Conservation (phyloP, 1,284 basidiomycete genomes). For the Puccinia hordei region DNA sequence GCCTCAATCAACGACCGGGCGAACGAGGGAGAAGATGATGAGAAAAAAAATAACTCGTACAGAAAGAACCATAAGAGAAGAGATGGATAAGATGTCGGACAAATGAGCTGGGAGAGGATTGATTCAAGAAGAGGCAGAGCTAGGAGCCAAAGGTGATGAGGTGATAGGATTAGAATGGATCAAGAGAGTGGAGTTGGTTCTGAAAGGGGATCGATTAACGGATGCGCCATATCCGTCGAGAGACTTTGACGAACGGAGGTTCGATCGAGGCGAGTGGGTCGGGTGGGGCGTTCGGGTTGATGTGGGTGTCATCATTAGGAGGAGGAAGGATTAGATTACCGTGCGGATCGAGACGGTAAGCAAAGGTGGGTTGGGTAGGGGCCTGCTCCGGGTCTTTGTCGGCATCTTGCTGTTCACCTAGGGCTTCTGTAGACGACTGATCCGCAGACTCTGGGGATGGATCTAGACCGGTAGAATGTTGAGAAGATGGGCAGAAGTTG, state of each 20-base stretch:
- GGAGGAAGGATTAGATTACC: neutral
- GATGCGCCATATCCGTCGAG: slow-evolving; percentile 3
- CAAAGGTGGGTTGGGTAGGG: neutral
- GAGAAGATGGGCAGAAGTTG: neutral
- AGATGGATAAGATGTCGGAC: too few relatives aligned
- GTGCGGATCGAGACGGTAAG: neutral
- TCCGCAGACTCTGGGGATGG: neutral
- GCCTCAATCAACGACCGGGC: too few relatives aligned
- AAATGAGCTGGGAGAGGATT: too few relatives aligned
- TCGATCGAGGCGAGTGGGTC: slow-evolving; percentile 1
- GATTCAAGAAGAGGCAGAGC: neutral
- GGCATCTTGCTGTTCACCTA: neutral
- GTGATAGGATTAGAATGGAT: neutral
- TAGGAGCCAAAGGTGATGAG: too few relatives aligned
- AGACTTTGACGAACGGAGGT: slow-evolving; percentile 13
- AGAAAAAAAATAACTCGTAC: too few relatives aligned
- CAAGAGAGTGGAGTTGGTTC: neutral
- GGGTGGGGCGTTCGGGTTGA: neutral
- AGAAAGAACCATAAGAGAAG: too few relatives aligned
- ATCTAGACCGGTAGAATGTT: neutral
- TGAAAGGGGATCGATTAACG: too few relatives aligned
- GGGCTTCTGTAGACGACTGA: neutral
- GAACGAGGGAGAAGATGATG: too few relatives aligned
- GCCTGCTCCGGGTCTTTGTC: neutral
- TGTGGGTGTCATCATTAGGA: neutral